phyloP scores from a whole-genome alignment of 2,329 filamentous ascomycete species.

The Sporothrix brunneoviolacea region DNA sequence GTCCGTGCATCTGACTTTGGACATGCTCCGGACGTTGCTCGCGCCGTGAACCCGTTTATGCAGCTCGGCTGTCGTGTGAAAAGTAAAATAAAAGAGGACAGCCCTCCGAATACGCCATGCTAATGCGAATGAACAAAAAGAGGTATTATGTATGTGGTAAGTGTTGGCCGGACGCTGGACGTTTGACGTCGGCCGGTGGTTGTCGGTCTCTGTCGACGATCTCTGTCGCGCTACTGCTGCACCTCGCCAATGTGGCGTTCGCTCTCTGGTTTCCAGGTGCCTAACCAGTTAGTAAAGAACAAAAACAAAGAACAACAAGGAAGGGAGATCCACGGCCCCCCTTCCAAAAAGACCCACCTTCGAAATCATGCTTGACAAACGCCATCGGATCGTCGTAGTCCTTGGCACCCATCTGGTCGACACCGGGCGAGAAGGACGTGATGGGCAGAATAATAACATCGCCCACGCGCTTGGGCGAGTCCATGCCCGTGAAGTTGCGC shows the following conservation, averaged over 20 bases:
- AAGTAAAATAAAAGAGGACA: no score
- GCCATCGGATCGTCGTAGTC: slow-evolving; percentile 91
- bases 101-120: slow-evolving; percentile 5
- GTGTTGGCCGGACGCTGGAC: no score
- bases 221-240: slow-evolving; percentile 18
- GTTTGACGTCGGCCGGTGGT: no score
- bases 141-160: not conserved
- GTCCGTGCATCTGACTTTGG: no score
- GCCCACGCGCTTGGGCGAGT: slow-evolving; percentile 74
- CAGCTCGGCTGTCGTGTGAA: no score
- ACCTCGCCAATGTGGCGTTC: slow-evolving; percentile 61
- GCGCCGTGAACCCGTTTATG: not conserved
- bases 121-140: not conserved
- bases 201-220: no score
- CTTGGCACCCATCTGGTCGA: slow-evolving; percentile 85
- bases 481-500: slow-evolving; percentile 84
- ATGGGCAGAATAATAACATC: slow-evolving; percentile 93
- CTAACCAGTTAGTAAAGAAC: slow-evolving; percentile 33
- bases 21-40: no score
- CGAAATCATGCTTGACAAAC: slow-evolving; percentile 94
- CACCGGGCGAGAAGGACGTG: slow-evolving; percentile 93
- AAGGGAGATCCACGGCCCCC: no score
- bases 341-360: no score
- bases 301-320: not conserved
- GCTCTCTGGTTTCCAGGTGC: slow-evolving; percentile 68